Conservation (phyloP, 768 basidiomycete species). For the Kwoniella sp. region DNA sequence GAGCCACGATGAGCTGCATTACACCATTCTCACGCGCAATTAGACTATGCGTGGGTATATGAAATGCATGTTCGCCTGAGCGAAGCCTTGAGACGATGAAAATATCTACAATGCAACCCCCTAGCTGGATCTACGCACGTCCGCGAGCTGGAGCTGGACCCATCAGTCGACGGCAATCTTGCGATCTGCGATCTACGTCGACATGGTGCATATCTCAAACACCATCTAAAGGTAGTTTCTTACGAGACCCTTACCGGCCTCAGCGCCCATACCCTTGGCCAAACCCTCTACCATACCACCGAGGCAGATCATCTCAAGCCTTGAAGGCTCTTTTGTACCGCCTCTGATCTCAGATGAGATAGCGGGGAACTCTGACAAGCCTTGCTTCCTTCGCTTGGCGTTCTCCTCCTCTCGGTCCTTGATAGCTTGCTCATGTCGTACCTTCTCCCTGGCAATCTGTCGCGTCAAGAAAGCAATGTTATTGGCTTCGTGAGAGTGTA, state of each 20-base stretch:
- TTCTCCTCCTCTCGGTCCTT: conserved; percentile 90
- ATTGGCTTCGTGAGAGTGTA: conserved; percentile 84
- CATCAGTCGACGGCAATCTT: too few species aligned
- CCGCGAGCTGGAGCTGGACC: too few species aligned
- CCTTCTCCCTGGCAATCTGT: conserved; percentile 83
- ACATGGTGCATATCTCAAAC: too few species aligned
- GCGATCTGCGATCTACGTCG: too few species aligned
- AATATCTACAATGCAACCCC: background rate
- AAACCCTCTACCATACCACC: conserved; percentile 86
- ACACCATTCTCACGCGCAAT: too few species aligned
- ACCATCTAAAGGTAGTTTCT: conserved; percentile 68
- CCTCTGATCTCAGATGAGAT: conserved; percentile 81
- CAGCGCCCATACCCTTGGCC: conserved; percentile 70
- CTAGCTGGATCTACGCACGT: background rate
- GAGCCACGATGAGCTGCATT: too few species aligned
- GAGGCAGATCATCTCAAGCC: conserved; percentile 80
- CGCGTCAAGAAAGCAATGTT: conserved; percentile 85
- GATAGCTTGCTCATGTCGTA: conserved; percentile 74
- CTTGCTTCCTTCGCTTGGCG: conserved; percentile 72
- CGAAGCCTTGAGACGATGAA: background rate
- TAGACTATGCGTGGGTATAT: background rate
- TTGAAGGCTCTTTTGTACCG: conserved; percentile 83
- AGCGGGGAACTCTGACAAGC: conserved; percentile 80
- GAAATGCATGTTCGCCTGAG: background rate
- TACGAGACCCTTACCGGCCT: conserved; percentile 67